phyloP scores from a whole-genome alignment of 1,139 yeast species.

The Nakaseomyces uthaithaninus region DNA sequence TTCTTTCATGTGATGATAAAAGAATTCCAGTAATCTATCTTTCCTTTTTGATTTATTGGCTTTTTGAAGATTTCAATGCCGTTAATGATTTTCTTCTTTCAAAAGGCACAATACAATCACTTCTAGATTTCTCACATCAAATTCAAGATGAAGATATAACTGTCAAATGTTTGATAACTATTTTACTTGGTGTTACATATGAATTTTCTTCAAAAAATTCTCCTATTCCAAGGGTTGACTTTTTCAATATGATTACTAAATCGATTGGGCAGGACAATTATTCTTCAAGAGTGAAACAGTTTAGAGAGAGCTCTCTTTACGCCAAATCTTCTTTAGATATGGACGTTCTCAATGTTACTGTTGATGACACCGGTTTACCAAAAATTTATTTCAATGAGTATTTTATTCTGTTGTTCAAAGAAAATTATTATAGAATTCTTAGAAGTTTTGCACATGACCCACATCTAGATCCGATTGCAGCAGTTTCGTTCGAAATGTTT shows the following conservation, averaged over 20 bases:
- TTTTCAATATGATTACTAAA: conserved; percentile 54
- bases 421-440: conserved; percentile 59
- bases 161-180: conserved; percentile 68
- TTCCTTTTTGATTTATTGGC: conserved; percentile 67
- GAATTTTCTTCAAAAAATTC: conserved; percentile 72
- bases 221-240: conserved; percentile 58
- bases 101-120: conserved; percentile 53
- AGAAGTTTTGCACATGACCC: conserved; percentile 74
- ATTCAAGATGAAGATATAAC: conserved; percentile 50
- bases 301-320: conserved; percentile 52
- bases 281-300: conserved; percentile 61
- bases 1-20: conserved; percentile 58
- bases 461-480: conserved; percentile 54
- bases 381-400: conserved; percentile 61
- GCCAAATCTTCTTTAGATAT: conserved; percentile 46
- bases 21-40: conserved; percentile 73
- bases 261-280: conserved; percentile 72
- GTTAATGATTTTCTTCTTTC: conserved; percentile 73
- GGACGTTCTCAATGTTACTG: conserved; percentile 39
- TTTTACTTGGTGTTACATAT: conserved; percentile 67
- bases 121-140: conserved; percentile 60
- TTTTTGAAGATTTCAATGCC: conserved; percentile 68
- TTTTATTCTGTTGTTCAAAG: conserved; percentile 61
- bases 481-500: conserved; percentile 60
- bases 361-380: conserved; percentile 82